These are phyloP conservation scores for Erodium maritimum DNA, from an alignment of 345 rosid species.

Conservation along the genomic window DNA sequence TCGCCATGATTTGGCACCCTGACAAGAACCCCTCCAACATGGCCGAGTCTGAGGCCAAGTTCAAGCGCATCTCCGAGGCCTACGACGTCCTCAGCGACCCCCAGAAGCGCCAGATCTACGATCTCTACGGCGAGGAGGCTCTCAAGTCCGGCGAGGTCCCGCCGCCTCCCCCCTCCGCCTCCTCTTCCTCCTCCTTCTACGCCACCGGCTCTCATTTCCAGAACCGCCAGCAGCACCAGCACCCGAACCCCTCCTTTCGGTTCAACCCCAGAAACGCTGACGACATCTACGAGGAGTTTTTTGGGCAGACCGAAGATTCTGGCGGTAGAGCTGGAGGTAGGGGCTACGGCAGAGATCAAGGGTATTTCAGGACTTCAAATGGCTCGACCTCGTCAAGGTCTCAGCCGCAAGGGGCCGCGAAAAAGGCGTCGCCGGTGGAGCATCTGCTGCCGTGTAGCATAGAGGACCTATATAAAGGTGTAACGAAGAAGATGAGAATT, in stretches of 20 bases:
- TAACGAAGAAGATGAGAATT: conserved; percentile 63
- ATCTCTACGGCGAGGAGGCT: conserved; percentile 77
- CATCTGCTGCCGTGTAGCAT: conserved; percentile 58
- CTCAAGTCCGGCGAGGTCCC: conserved; percentile 75
- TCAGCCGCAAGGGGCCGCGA: conserved; percentile 18
- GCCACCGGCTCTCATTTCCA: conserved; percentile 10
- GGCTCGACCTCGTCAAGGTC: conserved; percentile 8
- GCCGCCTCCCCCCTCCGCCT: conserved; percentile 18
- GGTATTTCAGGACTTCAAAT: conserved; percentile 31
- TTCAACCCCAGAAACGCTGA: conserved; percentile 67
- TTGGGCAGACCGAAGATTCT: conserved; percentile 42
- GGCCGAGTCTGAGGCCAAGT: conserved; percentile 10
- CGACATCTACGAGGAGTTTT: conserved; percentile 70
- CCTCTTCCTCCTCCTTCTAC: conserved; percentile 10
- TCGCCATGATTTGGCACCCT: conserved; percentile 98
- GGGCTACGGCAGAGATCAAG: conserved; percentile 21
- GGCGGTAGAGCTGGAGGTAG: conserved; percentile 18
- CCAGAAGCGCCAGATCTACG: conserved; percentile 90
- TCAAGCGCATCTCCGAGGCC: conserved; percentile 9
- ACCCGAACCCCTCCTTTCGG: conserved; percentile 30
- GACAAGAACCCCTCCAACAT: conserved; percentile 68
- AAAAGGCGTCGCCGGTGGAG: conserved; percentile 51
- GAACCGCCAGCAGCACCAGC: conserved; percentile 24
- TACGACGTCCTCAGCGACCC: conserved; percentile 69
- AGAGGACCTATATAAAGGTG: conserved; percentile 84